Conservation (phyloP, 768 basidiomycete genomes). For the Naematelia aurantialba region DNA sequence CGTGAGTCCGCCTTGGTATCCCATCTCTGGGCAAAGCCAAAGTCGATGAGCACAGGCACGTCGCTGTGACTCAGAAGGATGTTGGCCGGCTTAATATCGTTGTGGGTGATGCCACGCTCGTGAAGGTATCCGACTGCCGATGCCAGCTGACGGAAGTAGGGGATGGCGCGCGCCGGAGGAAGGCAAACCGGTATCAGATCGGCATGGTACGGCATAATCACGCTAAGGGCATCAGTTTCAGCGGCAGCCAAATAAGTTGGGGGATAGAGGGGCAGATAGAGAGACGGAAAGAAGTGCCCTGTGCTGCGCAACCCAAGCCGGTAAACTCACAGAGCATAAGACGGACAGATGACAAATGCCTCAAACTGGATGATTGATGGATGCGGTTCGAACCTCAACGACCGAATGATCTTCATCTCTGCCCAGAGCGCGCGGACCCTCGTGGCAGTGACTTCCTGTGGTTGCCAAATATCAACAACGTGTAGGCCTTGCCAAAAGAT, state of each 20-base stretch:
- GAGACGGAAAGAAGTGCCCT: background rate
- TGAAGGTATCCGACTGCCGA: conserved; percentile 49
- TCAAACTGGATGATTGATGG: conserved; percentile 90
- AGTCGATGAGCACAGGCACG: conserved; percentile 75
- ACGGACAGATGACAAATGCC: conserved; percentile 87
- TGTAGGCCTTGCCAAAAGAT: background rate
- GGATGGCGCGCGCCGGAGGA: conserved; percentile 66
- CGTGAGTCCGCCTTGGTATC: conserved; percentile 55
- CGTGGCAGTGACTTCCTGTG: conserved; percentile 68
- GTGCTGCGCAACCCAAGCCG: conserved; percentile 7
- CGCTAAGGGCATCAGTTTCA: conserved; percentile 21
- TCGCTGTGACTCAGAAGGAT: conserved; percentile 76
- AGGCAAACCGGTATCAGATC: conserved; percentile 83
- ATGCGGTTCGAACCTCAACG: conserved; percentile 78
- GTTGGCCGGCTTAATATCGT: conserved; percentile 73
- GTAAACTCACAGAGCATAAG: conserved; percentile 73
- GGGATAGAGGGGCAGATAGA: too few relatives aligned
- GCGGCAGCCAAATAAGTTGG: too few relatives aligned
- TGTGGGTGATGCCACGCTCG: conserved; percentile 48
- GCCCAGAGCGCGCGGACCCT: conserved; percentile 93
- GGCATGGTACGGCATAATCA: conserved; percentile 76
- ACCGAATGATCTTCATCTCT: conserved; percentile 91
- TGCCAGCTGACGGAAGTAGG: conserved; percentile 46
- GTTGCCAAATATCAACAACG: background rate
- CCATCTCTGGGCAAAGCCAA: conserved; percentile 91